phyloP scores from a whole-genome alignment of 805 yeast species.

The Allodekkera sacchari region DNA sequence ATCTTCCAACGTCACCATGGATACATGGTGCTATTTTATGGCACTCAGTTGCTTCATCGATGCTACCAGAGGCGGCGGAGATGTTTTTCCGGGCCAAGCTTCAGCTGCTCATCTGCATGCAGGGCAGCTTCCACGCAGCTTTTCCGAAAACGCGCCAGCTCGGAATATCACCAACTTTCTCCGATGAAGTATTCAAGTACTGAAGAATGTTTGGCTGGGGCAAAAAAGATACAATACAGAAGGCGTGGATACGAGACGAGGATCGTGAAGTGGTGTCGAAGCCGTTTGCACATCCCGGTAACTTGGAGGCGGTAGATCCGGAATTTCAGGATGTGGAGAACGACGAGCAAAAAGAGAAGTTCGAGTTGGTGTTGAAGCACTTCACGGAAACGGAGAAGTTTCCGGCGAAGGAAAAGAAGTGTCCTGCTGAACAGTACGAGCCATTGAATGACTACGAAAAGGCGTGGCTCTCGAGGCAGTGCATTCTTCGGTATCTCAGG shows the following conservation, averaged over 20 bases:
- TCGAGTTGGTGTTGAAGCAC: slow-evolving; percentile 48
- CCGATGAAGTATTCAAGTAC: not conserved
- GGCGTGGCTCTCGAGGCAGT: slow-evolving; percentile 88
- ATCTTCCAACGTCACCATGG: too few relatives aligned
- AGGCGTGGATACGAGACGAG: slow-evolving; percentile 20
- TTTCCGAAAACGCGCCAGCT: too few relatives aligned
- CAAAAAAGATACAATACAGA: slow-evolving; percentile 11
- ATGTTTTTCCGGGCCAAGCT: too few relatives aligned
- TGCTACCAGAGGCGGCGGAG: too few relatives aligned
- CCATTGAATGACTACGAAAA: slow-evolving; percentile 48
- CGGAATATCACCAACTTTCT: too few relatives aligned
- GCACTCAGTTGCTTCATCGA: too few relatives aligned
- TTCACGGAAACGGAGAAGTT: slow-evolving; percentile 42
- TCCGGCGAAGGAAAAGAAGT: slow-evolving; percentile 41
- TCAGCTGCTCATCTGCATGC: too few relatives aligned
- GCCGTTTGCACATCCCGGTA: slow-evolving; percentile 52
- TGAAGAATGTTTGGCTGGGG: slow-evolving; percentile 24
- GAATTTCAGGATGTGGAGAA: slow-evolving; percentile 38
- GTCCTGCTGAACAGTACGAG: slow-evolving; percentile 23
- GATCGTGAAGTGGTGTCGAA: slow-evolving; percentile 13
- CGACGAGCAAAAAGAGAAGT: slow-evolving; percentile 49
- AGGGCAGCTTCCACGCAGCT: too few relatives aligned
- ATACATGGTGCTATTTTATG: too few relatives aligned
- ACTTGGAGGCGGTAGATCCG: slow-evolving; percentile 24
- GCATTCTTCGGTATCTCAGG: slow-evolving; percentile 78